These are phyloP conservation scores for Heracleum sosnowskyi DNA, from an alignment of 129 eudicot species.

Conservation along the genomic window DNA sequence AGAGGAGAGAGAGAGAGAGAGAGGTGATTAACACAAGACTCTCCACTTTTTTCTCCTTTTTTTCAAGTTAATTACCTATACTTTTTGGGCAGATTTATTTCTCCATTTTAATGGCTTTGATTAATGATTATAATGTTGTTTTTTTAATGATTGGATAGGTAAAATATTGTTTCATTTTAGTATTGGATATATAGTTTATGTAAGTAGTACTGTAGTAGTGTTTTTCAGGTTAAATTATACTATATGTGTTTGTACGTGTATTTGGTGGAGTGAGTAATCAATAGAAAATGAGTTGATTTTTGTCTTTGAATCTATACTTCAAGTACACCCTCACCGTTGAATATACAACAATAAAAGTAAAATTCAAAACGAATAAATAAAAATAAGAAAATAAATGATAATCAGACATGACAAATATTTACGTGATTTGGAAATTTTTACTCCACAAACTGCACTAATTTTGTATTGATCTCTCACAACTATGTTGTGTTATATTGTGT, in stretches of 20 bases:
- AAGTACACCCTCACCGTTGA: background rate
- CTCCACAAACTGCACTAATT: too few relatives aligned
- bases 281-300: slow-evolving; percentile 6
- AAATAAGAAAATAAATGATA: too few relatives aligned
- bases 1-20: background rate
- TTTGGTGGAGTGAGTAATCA: slow-evolving; percentile 16
- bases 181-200: too few relatives aligned
- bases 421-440: too few relatives aligned
- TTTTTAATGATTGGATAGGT: background rate
- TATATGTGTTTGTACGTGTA: background rate
- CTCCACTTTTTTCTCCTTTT: slow-evolving; percentile 61
- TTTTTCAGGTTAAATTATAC: too few relatives aligned
- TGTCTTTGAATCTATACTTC: background rate
- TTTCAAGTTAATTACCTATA: background rate
- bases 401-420: too few relatives aligned
- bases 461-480: too few relatives aligned
- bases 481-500: too few relatives aligned
- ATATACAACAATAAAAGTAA: too few relatives aligned
- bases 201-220: too few relatives aligned
- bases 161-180: too few relatives aligned
- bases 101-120: slow-evolving; percentile 4
- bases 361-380: too few relatives aligned
- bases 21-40: slow-evolving; percentile 38
- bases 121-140: background rate
- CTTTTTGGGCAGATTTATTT: background rate